These are phyloP conservation scores for Chaetoscypha palmicola DNA, from an alignment of 2,329 filamentous ascomycete genomes.

Conservation along the genomic window DNA sequence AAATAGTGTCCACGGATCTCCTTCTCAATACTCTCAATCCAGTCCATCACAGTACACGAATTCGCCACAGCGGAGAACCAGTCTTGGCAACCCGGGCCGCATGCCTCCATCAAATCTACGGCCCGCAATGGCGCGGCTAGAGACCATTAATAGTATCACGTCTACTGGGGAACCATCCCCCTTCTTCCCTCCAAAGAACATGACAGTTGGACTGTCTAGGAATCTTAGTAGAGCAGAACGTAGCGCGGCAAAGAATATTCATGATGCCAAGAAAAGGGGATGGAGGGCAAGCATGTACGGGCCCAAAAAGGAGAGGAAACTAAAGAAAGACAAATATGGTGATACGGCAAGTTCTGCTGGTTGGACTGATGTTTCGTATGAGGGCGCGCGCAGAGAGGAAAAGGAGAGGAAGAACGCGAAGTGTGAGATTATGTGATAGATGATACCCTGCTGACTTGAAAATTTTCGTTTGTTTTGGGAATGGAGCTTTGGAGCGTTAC, in stretches of 20 bases:
- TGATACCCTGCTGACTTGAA: not conserved
- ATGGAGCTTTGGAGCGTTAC: too few species aligned
- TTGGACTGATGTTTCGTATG: constrained; percentile 44
- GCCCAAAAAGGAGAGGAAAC: constrained; percentile 31
- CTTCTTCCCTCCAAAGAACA: constrained; percentile 15
- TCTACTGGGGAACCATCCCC: constrained; percentile 22
- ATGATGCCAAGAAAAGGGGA: constrained; percentile 51
- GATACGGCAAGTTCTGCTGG: constrained; percentile 40
- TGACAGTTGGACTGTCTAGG: constrained; percentile 18
- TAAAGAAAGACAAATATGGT: constrained; percentile 35
- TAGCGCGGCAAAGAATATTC: constrained; percentile 55
- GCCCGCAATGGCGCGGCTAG: constrained; percentile 46
- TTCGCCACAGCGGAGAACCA: constrained; percentile 16
- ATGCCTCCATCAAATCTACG: constrained; percentile 36
- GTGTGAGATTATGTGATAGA: constrained; percentile 46
- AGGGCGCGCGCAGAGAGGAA: constrained; percentile 9
- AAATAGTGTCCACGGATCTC: constrained; percentile 5
- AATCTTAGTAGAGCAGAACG: constrained; percentile 49
- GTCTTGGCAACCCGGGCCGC: constrained; percentile 22
- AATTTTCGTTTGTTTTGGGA: not conserved
- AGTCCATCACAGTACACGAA: constrained; percentile 11
- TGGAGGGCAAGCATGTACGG: constrained; percentile 37
- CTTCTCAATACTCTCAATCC: constrained; percentile 8
- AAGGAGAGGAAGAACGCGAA: constrained; percentile 35
- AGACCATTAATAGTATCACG: constrained; percentile 44